Percentiles rank a stretch among this genome's conserved stretches.
phyloP scores from a whole-genome alignment of 1,284 basidiomycete species.

The Mrakiaceae sp. region DNA sequence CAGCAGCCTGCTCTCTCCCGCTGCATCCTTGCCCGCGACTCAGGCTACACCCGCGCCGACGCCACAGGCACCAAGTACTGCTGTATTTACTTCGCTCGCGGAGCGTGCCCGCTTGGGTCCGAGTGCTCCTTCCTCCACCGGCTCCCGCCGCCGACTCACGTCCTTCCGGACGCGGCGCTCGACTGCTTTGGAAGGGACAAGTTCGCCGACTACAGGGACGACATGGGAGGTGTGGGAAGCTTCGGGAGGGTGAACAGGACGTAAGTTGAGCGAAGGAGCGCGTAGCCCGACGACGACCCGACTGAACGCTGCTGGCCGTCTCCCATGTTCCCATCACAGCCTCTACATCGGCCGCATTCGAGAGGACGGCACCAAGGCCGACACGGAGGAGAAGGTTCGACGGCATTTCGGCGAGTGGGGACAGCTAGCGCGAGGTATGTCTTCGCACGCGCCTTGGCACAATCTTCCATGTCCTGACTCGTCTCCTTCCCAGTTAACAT shows the following conservation, averaged over 20 bases:
- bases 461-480: background rate
- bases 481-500: slow-evolving; percentile 54
- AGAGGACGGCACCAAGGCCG: slow-evolving; percentile 72
- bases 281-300: background rate
- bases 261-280: slow-evolving; percentile 9
- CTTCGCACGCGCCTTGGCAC: background rate
- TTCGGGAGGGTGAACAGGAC: slow-evolving; percentile 91
- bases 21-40: slow-evolving; percentile 77
- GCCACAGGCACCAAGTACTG: slow-evolving; percentile 81
- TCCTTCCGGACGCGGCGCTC: slow-evolving; percentile 78
- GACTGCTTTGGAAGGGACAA: slow-evolving; percentile 97
- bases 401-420: slow-evolving; percentile 97
- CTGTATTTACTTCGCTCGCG: slow-evolving; percentile 91
- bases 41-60: slow-evolving; percentile 85
- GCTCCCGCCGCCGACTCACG: slow-evolving; percentile 57
- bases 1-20: slow-evolving; percentile 57
- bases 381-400: slow-evolving; percentile 79
- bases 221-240: slow-evolving; percentile 98
- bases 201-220: slow-evolving; percentile 92
- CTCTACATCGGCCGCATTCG: slow-evolving; percentile 90
- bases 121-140: slow-evolving; percentile 89
- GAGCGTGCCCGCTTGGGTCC: slow-evolving; percentile 87
- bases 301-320: background rate
- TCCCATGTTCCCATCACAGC: slow-evolving; percentile 2
- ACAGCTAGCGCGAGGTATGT: slow-evolving; percentile 81